Base-by-base conservation (phyloP, 2,329 filamentous ascomycete species). In the Neopestalotiopsis clavispora region DNA sequence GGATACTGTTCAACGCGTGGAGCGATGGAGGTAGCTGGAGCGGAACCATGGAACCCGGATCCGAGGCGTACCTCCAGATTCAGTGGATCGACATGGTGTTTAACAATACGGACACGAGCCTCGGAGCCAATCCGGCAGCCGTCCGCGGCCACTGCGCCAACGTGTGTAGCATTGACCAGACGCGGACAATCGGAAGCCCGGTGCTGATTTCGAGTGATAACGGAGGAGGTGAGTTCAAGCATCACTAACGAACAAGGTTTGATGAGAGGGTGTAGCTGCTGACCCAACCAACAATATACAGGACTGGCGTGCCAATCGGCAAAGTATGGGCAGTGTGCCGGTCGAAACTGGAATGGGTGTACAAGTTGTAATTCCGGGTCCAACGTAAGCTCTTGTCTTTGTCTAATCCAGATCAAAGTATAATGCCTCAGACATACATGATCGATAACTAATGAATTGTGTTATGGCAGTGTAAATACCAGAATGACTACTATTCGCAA, bases 21-120 rank as follows among this genome's bases (percentile, higher is more conserved):
- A 83, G 82, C 67, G 83, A 87, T 71, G 85, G 85, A 34, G 85
- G 85, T 4, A 78, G 77, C 49, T 87, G 85, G 85, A 83, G 80
- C 66, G 85, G 84, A 4, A 79, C 83, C 61, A 86, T 86, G 84
- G 75, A 67, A 1, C 73, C 78, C 4, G 80, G 79, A 20, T 73
- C 75, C 7, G 76, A 78, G 40, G 85, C 85, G 0, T 82, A 82
- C 67, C 78, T 87, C 74, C 83, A 87, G 67, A 80, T 87, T 56
- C 82, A 84, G 75, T 87, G 84, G 84, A 83, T 87, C 66, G 85
- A 87, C 70, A 75, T 81, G 57, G 81, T 84, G 12, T 87, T 85
- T 67, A 82, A 81, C 71, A 78, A 74, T 65, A 81, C 80, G 2
- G 79, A 80, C 66, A 68, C 72, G 4, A 69, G 42, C 23, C 66